Base-by-base conservation (phyloP, 805 yeast genomes). In the Nakazawaea anatomiae region DNA sequence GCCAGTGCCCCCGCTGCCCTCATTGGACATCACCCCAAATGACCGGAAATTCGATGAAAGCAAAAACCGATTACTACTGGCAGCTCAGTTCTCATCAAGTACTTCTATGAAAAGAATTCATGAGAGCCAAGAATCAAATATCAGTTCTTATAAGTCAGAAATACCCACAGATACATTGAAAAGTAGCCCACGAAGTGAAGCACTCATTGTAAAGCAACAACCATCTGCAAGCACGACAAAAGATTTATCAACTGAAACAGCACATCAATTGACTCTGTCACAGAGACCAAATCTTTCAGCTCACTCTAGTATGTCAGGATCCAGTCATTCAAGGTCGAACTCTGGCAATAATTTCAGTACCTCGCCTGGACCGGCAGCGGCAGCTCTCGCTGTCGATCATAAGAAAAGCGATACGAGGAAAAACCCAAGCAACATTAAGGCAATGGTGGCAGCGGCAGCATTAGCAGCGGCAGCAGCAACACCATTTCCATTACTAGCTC, bases 391-490 rank as follows among this genome's bases (percentile, higher is more conserved):
- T 1, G 61, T 63, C 34, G 55, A 54, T 39, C 59, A 62, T n/a
- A 60, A 63, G 7, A 66, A 65, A 48, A 14, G 41, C 9, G 47
- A 47, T 25, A 18, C 54, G 2, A 41, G 18, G 25, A 46, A 46
- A n/a, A 44, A 41, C 14, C 41, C 49, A 44, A 68, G 64, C 47
- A 65, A 58, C 34, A 68, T 67, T 46, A 77, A 82, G 58, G 89
- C 87, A 0, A 74, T 76, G 58, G 85, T 86, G 7, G 94, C 92
- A 0, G 94, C 94, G 1, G 92, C 91, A 7, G 92, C 92, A 0
- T 69, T 87, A 47, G 89, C 90, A 4, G 89, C 87, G 0, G 94
- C 92, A 0, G 91, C 91, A 2, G 87, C 83, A 11, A 76, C 81
- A 11, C 94, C 94, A 1, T 62, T 87, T 36, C 90, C 90, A 4